Conservation (phyloP, 805 yeast species). For the Candida succiphila region DNA sequence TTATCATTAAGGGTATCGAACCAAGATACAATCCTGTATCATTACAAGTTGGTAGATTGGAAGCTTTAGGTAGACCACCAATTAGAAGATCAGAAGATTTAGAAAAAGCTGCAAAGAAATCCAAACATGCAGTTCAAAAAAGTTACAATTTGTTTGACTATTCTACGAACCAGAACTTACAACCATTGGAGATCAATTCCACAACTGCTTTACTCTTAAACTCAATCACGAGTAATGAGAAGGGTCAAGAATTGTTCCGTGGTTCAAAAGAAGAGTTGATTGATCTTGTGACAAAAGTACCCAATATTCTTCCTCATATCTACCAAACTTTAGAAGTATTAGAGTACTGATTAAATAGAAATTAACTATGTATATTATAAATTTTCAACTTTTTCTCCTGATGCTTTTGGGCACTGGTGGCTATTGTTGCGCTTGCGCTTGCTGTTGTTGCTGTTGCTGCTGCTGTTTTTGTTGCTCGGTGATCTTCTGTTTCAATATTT, state of each 20-base stretch:
- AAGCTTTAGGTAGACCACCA: constrained; percentile 21
- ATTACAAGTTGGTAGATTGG: constrained; percentile 33
- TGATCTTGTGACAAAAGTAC: constrained; percentile 23
- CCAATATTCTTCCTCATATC: constrained; percentile 20
- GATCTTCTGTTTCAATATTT: constrained; percentile 42
- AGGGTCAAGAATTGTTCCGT: constrained; percentile 23
- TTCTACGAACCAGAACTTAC: constrained; percentile 20
- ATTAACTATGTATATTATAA: not conserved
- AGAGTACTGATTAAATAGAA: constrained; percentile 8
- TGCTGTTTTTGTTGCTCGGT: constrained; percentile 30
- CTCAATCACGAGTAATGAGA: constrained; percentile 20
- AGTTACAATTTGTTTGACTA: constrained; percentile 22
- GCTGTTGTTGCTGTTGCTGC: constrained; percentile 4
- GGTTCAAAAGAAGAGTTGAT: constrained; percentile 22
- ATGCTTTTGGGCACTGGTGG: too few species aligned
- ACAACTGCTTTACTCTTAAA: constrained; percentile 27
- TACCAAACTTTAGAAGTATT: constrained; percentile 12
- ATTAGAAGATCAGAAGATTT: constrained; percentile 3
- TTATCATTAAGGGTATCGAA: constrained; percentile 88
- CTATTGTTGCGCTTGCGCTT: constrained; percentile 2
- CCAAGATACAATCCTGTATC: constrained; percentile 61
- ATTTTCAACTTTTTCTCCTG: too few species aligned
- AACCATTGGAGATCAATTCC: constrained; percentile 29
- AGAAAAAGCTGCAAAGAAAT: constrained; percentile 5
- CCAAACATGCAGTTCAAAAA: constrained; percentile 17